Percentiles rank a stretch among this genome's conserved stretches.
Evolutionary conservation across 164 flowering plant genomes (phyloP).

Genomic region (Berberis vulgaris): DNA sequence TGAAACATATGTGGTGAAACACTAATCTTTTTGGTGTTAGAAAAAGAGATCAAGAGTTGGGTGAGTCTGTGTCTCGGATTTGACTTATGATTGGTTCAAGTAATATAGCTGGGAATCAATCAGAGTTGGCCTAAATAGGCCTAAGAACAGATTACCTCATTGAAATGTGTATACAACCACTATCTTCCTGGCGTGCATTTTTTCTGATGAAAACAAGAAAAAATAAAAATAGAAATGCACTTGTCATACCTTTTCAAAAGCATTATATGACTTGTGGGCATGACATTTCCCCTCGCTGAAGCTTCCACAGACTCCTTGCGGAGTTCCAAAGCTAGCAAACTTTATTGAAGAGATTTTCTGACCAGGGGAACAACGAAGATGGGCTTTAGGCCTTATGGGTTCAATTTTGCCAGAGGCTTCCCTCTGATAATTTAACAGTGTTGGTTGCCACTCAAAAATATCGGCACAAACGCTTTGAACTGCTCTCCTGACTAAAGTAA

Average conservation of each 20-base stretch:
- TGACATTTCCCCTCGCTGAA: conserved; percentile 82
- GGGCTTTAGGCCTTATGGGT: conserved; percentile 75
- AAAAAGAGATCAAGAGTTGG: no score
- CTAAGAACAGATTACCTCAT: no score
- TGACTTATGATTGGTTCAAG: no score
- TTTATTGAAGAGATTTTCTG: conserved; percentile 80
- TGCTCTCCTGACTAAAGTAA: conserved; percentile 61
- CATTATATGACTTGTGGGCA: conserved; percentile 76
- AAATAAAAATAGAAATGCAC: no score
- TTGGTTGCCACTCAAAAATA: conserved; percentile 86
- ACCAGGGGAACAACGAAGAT: conserved; percentile 66
- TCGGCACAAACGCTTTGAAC: conserved; percentile 75
- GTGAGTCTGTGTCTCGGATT: no score
- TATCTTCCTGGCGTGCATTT: not conserved
- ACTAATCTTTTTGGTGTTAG: no score
- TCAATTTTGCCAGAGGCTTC: conserved; percentile 60
- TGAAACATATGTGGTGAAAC: not conserved
- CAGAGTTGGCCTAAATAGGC: no score
- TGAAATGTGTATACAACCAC: not conserved
- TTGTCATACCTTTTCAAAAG: conserved; percentile 53
- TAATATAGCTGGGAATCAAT: no score
- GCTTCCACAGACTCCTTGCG: conserved; percentile 80
- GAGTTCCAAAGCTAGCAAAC: conserved; percentile 97
- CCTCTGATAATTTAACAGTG: conserved; percentile 44
- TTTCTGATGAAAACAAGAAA: not conserved